These are phyloP conservation scores for Macaranga tanarius DNA, from an alignment of 441 rosid genomes.

Conservation along the genomic window DNA sequence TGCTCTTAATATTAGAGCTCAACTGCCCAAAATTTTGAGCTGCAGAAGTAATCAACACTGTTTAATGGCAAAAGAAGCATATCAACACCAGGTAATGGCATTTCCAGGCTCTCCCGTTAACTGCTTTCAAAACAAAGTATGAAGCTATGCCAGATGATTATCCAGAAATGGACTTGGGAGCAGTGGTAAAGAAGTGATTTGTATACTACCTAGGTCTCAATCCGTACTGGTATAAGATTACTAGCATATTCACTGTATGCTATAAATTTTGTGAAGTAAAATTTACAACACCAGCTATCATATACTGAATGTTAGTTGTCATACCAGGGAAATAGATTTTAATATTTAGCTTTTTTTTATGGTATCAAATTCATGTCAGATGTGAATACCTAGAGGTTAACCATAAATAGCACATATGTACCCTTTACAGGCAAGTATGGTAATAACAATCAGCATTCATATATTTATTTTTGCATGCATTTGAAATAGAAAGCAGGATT, in stretches of 20 bases:
- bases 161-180: neutral
- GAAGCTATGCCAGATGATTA: neutral
- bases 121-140: neutral
- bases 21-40: neutral
- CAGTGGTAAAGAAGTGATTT: neutral
- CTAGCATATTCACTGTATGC: neutral
- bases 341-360: neutral
- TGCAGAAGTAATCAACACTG: no score
- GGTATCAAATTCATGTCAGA: neutral
- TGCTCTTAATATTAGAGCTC: neutral
- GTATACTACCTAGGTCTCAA: neutral
- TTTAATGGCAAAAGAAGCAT: neutral
- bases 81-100: neutral
- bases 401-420: neutral
- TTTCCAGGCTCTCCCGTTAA: neutral
- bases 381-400: neutral
- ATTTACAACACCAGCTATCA: neutral
- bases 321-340: neutral
- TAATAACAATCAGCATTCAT: neutral
- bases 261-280: neutral
- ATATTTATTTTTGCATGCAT: neutral
- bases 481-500: neutral
- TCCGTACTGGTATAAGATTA: neutral
- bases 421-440: neutral
- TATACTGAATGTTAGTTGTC: neutral